Conservation (phyloP, 208 protist species). For the Trichomonas vaginalis region DNA sequence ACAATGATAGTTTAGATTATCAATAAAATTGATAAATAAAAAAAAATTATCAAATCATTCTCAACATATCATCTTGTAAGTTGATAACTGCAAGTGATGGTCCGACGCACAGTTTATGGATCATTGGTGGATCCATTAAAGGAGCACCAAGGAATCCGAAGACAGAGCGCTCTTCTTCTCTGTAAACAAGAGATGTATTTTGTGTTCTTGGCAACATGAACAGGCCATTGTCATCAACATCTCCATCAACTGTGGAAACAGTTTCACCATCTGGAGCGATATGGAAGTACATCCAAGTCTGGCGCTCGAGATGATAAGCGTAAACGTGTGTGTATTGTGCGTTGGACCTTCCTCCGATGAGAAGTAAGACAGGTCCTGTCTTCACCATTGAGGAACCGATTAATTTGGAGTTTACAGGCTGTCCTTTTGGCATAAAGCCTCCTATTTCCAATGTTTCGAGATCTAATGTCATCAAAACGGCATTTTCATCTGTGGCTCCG, state of each 20-base stretch:
- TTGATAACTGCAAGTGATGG: neutral
- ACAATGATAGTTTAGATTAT: neutral
- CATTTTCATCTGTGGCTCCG: neutral
- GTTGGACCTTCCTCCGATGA: neutral
- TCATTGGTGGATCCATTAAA: neutral
- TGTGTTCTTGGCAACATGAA: neutral
- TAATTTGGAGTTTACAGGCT: neutral
- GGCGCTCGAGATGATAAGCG: neutral
- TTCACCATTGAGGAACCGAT: neutral
- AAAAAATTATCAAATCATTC: neutral
- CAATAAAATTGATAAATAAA: neutral
- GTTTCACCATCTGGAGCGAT: neutral
- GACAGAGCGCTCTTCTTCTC: neutral
- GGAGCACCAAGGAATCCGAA: neutral
- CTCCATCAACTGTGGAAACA: neutral
- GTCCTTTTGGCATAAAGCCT: neutral
- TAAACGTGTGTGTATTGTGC: neutral
- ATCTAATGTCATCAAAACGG: neutral
- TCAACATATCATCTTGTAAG: neutral
- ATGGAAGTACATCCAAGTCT: neutral
- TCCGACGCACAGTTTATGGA: neutral
- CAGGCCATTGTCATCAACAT: neutral
- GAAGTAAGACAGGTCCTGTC: neutral
- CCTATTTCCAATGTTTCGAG: neutral
- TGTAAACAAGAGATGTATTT: neutral